Evolutionary conservation across 495 filamentous ascomycete genomes (phyloP).

Genomic region (Tuber melanosporum): DNA sequence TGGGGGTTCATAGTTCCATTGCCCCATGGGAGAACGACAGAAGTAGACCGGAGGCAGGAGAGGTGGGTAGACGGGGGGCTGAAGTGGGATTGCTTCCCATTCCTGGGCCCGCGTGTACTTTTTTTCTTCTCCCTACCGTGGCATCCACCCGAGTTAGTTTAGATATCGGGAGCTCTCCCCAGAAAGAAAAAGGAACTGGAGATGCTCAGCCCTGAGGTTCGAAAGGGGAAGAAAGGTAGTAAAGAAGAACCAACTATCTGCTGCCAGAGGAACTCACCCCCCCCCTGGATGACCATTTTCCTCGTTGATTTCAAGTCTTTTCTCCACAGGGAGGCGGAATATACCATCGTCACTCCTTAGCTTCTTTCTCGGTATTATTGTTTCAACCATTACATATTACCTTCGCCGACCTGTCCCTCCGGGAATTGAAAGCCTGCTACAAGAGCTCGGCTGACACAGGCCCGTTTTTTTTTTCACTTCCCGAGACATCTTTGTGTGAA

Average conservation of each 20-base stretch:
- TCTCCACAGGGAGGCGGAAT: neutral
- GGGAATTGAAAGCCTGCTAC: neutral
- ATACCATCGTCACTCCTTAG: slow-evolving; percentile 1
- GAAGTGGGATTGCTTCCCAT: neutral
- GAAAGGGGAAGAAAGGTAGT: neutral
- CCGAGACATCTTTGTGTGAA: neutral
- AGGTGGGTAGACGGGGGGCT: neutral
- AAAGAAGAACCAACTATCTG: neutral
- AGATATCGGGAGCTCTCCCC: neutral
- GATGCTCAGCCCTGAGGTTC: neutral
- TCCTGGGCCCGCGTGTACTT: neutral
- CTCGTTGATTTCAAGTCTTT: neutral
- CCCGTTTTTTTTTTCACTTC: neutral
- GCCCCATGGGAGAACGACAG: neutral
- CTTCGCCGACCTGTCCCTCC: neutral
- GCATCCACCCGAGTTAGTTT: slow-evolving; percentile 2
- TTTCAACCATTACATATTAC: slow-evolving; percentile 2
- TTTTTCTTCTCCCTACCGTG: neutral
- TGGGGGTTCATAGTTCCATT: neutral
- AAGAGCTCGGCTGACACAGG: neutral
- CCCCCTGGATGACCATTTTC: neutral
- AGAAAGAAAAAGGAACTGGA: slow-evolving; percentile 1
- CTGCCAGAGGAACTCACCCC: neutral
- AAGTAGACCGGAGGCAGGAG: neutral
- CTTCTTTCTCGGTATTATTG: neutral